Evolutionary conservation across 768 basidiomycete genomes (phyloP).

Genomic region (Kwoniella bestiolae): DNA sequence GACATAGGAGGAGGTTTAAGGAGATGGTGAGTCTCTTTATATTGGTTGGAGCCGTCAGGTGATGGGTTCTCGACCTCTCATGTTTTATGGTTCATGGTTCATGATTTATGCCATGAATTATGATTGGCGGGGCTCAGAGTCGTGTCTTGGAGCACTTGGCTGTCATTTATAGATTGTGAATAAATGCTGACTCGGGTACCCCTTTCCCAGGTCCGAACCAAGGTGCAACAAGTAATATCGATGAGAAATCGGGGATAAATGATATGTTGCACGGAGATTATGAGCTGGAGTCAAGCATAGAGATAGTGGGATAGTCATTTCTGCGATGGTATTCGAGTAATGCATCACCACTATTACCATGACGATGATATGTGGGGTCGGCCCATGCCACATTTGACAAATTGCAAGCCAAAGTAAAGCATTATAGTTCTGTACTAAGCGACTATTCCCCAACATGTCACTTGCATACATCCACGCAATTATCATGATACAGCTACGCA

Average conservation of each 20-base stretch:
- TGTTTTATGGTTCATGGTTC: too few relatives aligned
- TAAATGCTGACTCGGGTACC: not conserved
- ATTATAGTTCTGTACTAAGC: too few relatives aligned
- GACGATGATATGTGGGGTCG: too few relatives aligned
- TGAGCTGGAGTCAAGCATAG: too few relatives aligned
- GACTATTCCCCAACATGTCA: not conserved
- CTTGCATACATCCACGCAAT: not conserved
- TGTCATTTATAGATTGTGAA: not conserved
- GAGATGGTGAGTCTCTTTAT: constrained; percentile 29
- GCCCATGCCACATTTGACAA: too few relatives aligned
- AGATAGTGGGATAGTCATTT: too few relatives aligned
- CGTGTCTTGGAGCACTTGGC: not conserved
- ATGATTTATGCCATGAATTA: too few relatives aligned
- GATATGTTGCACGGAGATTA: not conserved
- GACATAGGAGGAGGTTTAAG: constrained; percentile 32
- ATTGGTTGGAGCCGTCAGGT: not conserved
- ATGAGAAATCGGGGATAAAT: constrained; percentile 26
- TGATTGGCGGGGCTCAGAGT: too few relatives aligned
- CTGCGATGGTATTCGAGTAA: not conserved
- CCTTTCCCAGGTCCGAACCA: constrained; percentile 23
- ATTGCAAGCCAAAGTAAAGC: too few relatives aligned
- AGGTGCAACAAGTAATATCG: constrained; percentile 30
- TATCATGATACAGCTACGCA: not conserved
- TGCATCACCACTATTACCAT: not conserved
- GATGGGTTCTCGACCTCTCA: too few relatives aligned